Percentiles rank a stretch among this genome's conserved stretches.
These are phyloP conservation scores for Penicillium diatomitis DNA, from an alignment of 495 filamentous ascomycete genomes.

Conservation along the genomic window DNA sequence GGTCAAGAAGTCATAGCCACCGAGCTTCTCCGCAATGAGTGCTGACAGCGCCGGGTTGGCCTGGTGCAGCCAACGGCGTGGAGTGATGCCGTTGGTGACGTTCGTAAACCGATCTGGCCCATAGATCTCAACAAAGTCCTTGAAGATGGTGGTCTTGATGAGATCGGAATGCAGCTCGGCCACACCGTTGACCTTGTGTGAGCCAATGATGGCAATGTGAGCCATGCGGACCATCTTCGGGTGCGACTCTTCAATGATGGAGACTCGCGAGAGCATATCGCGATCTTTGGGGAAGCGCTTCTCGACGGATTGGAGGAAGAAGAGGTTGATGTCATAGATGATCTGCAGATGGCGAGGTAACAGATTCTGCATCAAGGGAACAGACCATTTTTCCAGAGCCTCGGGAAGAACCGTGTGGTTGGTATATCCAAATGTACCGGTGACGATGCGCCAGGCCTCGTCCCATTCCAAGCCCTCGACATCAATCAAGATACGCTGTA, in stretches of 20 bases:
- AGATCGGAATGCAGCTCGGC: constrained; percentile 95
- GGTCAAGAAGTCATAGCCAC: constrained; percentile 73
- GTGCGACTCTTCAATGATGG: constrained; percentile 93
- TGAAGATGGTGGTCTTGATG: constrained; percentile 98
- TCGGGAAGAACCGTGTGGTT: constrained; percentile 98
- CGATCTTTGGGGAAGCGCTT: constrained; percentile 81
- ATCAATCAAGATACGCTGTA: constrained; percentile 88
- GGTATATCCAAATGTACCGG: constrained; percentile 81
- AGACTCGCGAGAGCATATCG: constrained; percentile 74
- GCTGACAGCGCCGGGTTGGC: constrained; percentile 91
- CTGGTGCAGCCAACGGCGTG: constrained; percentile 92
- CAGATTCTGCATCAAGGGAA: constrained; percentile 82
- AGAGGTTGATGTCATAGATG: constrained; percentile 96
- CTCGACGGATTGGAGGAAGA: constrained; percentile 85
- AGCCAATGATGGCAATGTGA: constrained; percentile 86
- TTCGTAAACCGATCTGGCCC: constrained; percentile 97
- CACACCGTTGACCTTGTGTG: constrained; percentile 98
- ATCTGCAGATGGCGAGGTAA: constrained; percentile 93
- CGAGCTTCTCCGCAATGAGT: constrained; percentile 81
- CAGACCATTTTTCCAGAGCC: constrained; percentile 97
- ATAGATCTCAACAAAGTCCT: constrained; percentile 90
- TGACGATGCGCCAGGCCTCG: constrained; percentile 78
- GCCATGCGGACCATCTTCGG: constrained; percentile 99
- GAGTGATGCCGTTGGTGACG: constrained; percentile 96
- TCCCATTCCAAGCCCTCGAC: constrained; percentile 88